Evolutionary conservation across 345 rosid genomes (phyloP).

Genomic region (Euphorbia pulcherrima): DNA sequence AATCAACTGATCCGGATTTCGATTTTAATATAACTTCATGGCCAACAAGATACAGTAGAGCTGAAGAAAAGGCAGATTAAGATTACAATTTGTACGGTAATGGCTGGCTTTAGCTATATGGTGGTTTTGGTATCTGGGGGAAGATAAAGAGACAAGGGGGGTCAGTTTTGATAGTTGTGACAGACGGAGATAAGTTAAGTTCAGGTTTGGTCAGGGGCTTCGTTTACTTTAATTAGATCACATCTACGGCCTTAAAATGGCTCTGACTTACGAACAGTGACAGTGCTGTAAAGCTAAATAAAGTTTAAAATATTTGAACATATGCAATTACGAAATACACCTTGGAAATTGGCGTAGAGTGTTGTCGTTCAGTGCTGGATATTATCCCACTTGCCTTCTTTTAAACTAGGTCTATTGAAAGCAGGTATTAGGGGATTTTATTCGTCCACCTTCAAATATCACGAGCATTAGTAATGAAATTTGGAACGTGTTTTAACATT

Average conservation of each 20-base stretch:
- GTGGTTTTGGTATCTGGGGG: slow-evolving; percentile 30
- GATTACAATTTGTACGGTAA: slow-evolving; percentile 11
- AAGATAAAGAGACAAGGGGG: slow-evolving; percentile 20
- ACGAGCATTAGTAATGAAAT: too few species aligned
- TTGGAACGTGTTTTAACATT: too few species aligned
- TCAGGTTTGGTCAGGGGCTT: slow-evolving; percentile 14
- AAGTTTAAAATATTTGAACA: neutral
- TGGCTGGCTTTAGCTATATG: slow-evolving; percentile 5
- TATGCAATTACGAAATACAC: neutral
- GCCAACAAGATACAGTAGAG: neutral
- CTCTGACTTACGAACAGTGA: slow-evolving; percentile 13
- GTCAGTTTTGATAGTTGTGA: neutral
- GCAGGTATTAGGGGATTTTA: too few species aligned
- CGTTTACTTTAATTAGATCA: neutral
- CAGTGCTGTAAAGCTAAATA: slow-evolving; percentile 1
- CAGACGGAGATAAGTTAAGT: slow-evolving; percentile 7
- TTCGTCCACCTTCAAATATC: too few species aligned
- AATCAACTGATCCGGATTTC: neutral
- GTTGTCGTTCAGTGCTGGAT: neutral
- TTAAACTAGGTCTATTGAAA: too few species aligned
- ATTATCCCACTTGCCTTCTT: too few species aligned
- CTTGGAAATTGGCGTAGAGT: neutral
- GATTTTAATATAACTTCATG: slow-evolving; percentile 24
- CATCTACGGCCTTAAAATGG: slow-evolving; percentile 21
- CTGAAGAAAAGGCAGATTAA: slow-evolving; percentile 2